Evolutionary conservation across 2,329 filamentous ascomycete species (phyloP), one percentile per base, ranked within the genome.

Genomic region (Phialemonium atrogriseum): DNA sequence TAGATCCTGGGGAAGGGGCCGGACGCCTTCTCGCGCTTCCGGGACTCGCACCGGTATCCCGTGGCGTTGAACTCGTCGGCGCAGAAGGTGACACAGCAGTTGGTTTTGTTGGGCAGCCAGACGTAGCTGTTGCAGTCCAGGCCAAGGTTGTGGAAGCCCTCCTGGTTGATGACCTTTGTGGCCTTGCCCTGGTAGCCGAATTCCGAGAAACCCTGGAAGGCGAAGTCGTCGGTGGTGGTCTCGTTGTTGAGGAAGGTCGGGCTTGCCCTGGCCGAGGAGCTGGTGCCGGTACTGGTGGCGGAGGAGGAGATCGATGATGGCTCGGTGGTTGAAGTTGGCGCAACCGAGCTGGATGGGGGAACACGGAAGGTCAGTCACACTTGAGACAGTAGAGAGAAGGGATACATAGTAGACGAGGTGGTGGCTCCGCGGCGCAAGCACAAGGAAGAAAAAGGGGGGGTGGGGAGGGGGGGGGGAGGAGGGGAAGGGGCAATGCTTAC

Each of bases 161-260:
- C 46, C 5, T 46, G 31, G 9, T 14, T 17, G 23, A 45, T 32
- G 18, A 57, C 27, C 0, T 33, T n/a, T 5, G 53, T 51, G 15
- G 26, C 30, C 0, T 41, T 32, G 11, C 52, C 52, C 3, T 10
- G 17, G 35, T 45, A 55, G 24, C 49, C 40, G 3, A 25, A 2
- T 6, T 38, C 36, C 1, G 47, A 43, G 27, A 48, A 58, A 7
- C 36, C 54, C 31, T 58, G 55, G 45, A 59, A 58, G 5, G 44
- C 45, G 14, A 51, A 48, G 2, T 37, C 34, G 11, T 16, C 18
- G 0, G 43, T 41, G 7, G 22, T 32, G 3, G 46, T 47, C 24
- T 46, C 36, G 35, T 49, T 47, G 36, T 41, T 42, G 30, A 50
- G 39, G 18, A 36, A 41, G 1, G 36, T 34, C 3, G 37, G 12